A percentile compares a stretch with the other conserved stretches of the same genome.
Conservation (phyloP, 768 basidiomycete genomes). For the Mycena polygramma region DNA sequence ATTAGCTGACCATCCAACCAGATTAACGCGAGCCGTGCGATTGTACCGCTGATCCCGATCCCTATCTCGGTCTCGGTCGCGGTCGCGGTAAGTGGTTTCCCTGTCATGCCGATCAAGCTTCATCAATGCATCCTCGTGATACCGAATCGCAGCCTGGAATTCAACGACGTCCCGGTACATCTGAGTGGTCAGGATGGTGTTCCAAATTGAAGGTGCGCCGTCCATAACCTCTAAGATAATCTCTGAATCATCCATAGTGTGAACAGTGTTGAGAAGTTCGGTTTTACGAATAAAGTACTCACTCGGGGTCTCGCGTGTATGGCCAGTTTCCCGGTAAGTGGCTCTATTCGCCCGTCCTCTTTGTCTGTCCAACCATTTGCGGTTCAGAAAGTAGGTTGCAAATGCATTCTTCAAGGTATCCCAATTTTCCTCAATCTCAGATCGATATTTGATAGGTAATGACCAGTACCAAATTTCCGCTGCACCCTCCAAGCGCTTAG, state of each 20-base stretch:
- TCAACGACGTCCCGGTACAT: conserved; percentile 33
- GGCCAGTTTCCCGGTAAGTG: conserved; percentile 43
- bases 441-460: conserved; percentile 19
- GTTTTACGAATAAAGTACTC: conserved; percentile 51
- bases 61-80: too few relatives aligned
- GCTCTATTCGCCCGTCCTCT: conserved; percentile 43
- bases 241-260: conserved; percentile 41
- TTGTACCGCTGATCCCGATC: background rate
- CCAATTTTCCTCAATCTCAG: conserved; percentile 46
- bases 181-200: conserved; percentile 42
- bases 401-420: conserved; percentile 42
- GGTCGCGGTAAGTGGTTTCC: too few relatives aligned
- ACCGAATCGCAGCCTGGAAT: conserved; percentile 41
- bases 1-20: conserved; percentile 16
- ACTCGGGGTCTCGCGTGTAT: conserved; percentile 46
- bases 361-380: conserved; percentile 46
- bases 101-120: conserved; percentile 13
- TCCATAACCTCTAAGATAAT: conserved; percentile 51
- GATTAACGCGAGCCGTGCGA: conserved; percentile 7
- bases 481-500: conserved; percentile 41
- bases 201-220: conserved; percentile 47
- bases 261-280: conserved; percentile 32
- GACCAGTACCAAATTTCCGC: conserved; percentile 50
- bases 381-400: conserved; percentile 48
- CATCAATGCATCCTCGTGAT: conserved; percentile 40